Base-by-base conservation (phyloP, 192 early-diverging fungal species). In the Gigaspora rosea region DNA sequence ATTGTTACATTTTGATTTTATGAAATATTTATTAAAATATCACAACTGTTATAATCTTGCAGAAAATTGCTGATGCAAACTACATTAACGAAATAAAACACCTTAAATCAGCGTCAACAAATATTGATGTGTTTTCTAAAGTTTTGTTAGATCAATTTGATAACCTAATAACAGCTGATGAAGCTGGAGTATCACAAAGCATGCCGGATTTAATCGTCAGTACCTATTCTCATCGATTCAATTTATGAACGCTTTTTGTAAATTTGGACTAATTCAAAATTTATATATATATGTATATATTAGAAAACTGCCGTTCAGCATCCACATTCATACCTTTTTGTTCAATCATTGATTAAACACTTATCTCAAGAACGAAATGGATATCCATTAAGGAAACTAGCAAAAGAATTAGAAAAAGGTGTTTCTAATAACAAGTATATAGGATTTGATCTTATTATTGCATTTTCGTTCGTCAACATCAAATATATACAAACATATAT, bases 31-130 rank as follows among this genome's bases (percentile, higher is more conserved):
- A 16, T 65, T 65, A 65, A 16, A 15, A 65, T 12, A 65, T 35
- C 36, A 15, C 7, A 16, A 46, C 12, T 47, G 20, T 71, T 52
- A 32, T 36, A 61, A 57, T 79, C 0, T 27, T 27, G 27, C 27
- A 89, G 88, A 79, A 71, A 69, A 90, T 92, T 71, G 85, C 90
- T 15, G 88, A 92, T 75, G 76, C 84, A 33, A 91, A 91, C 27
- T 85, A 90, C 74, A 83, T 88, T 79, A 79, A 85, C 8, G 92
- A 94, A 76, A 88, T 92, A 77, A 85, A 90, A 51, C 83, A 87
- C 61, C 78, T 92, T 2, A 86, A 83, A 78, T 89, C 91, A 48
- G 90, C 92, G 10, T 88, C 91, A 33, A 85, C 89, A 20, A 88
- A 89, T 81, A 82, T 91, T 1, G 82, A 86, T 15, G 88, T 94